Base-by-base conservation (phyloP, 2,329 filamentous ascomycete genomes). In the Aspergillus sp. region DNA sequence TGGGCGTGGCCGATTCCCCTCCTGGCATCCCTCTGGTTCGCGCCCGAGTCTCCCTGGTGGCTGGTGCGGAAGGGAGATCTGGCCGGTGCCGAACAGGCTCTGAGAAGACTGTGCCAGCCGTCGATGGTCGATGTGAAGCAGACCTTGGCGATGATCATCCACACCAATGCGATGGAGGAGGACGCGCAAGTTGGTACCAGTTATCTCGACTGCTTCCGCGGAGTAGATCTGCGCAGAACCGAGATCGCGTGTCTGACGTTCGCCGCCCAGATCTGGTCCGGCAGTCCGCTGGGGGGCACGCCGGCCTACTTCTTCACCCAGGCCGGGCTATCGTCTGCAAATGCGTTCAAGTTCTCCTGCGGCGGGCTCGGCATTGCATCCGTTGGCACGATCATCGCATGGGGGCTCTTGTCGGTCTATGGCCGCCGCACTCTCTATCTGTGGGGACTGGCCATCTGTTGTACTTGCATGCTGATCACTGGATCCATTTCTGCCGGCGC, bases 291-390 rank as follows among this genome's bases (percentile, higher is more conserved):
- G 19, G 66, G 67, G 54, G 67, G 64, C 17, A 70, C 67, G 43
- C 63, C 66, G 1, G 66, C 69, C 3, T 57, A 62, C 5, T 76
- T 75, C 54, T 71, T 65, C 50, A 55, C 64, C 38, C 67, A 65
- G 42, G 73, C 75, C 11, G 74, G 75, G 1, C 58, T 77, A 16
- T 34, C 45, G 19, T 46, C 58, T 5, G 46, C 52, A 2, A 57
- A 70, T 34, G 63, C 73, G 0, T 76, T 76, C 52, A 65, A 63
- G 9, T 57, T 78, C 23, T 66, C 69, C 1, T 52, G 73, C 9
- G 84, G 81, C 31, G 80, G 86, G 65, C 86, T 86, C 57, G 84
- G 77, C 36, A 84, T 88, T 64, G 78, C 76, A 4, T 73, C 79
- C 36, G 63, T 81, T 13, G 80, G 80, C 4, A 81, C 78, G 0